Base-by-base conservation (phyloP, 2,329 filamentous ascomycete species). In the Massarina eburnea region DNA sequence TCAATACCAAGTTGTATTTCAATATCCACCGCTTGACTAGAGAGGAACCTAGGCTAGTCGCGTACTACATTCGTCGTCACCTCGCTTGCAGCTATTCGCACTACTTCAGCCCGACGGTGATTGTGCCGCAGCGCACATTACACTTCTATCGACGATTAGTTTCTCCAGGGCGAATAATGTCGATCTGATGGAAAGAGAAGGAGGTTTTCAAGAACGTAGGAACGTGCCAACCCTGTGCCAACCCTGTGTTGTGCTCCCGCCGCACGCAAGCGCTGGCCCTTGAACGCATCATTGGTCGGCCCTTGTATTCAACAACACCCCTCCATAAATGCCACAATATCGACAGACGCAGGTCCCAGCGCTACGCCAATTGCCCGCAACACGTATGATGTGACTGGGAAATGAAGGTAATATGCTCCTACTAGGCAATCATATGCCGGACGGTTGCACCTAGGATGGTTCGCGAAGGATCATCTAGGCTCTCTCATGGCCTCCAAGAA, bases 241-340 rank as follows among this genome's bases (percentile, higher is more conserved):
- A 41, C 41, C 40, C 39, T 43, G 40, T 38, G 32, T 8, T 37
- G n/a, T n/a, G n/a, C n/a, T 30, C 14, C 21, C 39, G 45, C 39
- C 22, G 27, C 29, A 33, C 29, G 34, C 26, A 42, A 42, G 44
- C 44, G 44, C 38, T 18, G 14, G 22, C 24, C 30, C 22, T 26
- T 20, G 19, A 33, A 20, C 27, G 33, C 37, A 18, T 19, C 22
- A n/a, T 37, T 8, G 27, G 26, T 32, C 17, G 27, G 14, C 19
- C 26, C 27, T 45, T 45, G 19, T 14, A 17, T 10, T 37, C 42
- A 21, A 39, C 24, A 17, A 39, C 35, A 36, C 24, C 33, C 41
- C 29, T n/a, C 34, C 21, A 30, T 8, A 6, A 30, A 30, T 30
- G 5, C 9, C 5, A n/a, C n/a, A n/a, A n/a, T n/a, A n/a, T n/a